Evolutionary conservation across 2,329 filamentous ascomycete genomes (phyloP).

Genomic region (Neofusicoccum ribis): DNA sequence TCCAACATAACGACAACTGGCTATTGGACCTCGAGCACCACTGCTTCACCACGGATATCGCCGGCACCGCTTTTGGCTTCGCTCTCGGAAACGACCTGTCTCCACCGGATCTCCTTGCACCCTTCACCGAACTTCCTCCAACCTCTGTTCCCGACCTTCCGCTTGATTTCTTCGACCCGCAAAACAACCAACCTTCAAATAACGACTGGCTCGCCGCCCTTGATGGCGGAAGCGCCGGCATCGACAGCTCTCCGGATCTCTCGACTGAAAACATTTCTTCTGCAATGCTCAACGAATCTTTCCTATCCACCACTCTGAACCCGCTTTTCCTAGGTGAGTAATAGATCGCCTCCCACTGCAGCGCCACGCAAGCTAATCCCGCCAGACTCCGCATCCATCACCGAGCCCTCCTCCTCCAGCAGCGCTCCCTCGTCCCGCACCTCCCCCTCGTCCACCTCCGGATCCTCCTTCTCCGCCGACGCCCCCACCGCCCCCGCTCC

Average conservation of each 20-base stretch:
- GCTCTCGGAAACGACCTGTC: neutral
- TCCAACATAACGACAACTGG: neutral
- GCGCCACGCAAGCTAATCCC: neutral
- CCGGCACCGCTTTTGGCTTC: constrained; percentile 2
- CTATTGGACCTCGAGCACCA: neutral
- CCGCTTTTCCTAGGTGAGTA: neutral
- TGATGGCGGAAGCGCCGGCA: neutral
- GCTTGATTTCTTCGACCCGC: neutral
- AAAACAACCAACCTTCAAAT: neutral
- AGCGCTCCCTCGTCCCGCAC: neutral
- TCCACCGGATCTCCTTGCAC: constrained; percentile 1
- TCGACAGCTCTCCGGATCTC: neutral
- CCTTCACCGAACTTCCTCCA: neutral
- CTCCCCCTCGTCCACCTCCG: neutral
- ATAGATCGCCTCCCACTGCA: neutral
- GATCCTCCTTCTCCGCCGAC: neutral
- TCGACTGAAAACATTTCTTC: neutral
- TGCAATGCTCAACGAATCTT: constrained; percentile 1
- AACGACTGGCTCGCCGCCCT: neutral
- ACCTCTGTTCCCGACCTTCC: neutral
- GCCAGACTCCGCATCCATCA: neutral
- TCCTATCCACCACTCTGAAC: constrained; percentile 1
- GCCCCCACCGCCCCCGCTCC: neutral
- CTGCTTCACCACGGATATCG: neutral
- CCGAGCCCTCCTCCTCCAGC: neutral